phyloP scores from a whole-genome alignment of 345 rosid species.

The Gossypium rotundifolium region DNA sequence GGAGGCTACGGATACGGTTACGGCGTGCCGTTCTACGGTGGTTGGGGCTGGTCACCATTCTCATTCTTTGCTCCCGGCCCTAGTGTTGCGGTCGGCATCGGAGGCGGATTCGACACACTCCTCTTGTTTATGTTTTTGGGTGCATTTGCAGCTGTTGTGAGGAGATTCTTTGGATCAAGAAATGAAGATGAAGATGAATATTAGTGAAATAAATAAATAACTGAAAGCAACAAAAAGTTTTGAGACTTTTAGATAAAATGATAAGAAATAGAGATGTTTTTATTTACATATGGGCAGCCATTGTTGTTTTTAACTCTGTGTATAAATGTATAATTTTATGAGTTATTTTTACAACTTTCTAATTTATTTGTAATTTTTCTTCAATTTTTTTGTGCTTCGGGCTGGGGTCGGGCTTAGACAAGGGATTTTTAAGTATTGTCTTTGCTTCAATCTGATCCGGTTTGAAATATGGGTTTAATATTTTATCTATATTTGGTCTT shows the following conservation, averaged over 20 bases:
- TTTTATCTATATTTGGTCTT: too few species aligned
- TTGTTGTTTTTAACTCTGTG: too few species aligned
- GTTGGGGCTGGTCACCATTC: conserved; percentile 97
- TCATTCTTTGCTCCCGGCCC: conserved; percentile 88
- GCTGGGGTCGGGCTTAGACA: too few species aligned
- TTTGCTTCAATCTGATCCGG: too few species aligned
- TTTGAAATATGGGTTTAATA: too few species aligned
- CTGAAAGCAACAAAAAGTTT: neutral
- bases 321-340: too few species aligned
- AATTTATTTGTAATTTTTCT: too few species aligned
- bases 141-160: conserved; percentile 67
- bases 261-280: neutral
- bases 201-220: conserved; percentile 7
- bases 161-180: conserved; percentile 56
- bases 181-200: conserved; percentile 39
- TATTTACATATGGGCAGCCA: too few species aligned
- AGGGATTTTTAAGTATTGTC: too few species aligned
- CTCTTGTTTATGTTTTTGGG: conserved; percentile 70
- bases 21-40: conserved; percentile 74
- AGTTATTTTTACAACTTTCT: too few species aligned
- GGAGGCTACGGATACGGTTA: conserved; percentile 93
- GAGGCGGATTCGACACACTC: conserved; percentile 74
- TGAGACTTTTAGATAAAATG: neutral
- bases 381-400: too few species aligned
- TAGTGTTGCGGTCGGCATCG: conserved; percentile 65